phyloP scores from a whole-genome alignment of 176 grass and related monocot genomes.

The Phoenix roebelenii region DNA sequence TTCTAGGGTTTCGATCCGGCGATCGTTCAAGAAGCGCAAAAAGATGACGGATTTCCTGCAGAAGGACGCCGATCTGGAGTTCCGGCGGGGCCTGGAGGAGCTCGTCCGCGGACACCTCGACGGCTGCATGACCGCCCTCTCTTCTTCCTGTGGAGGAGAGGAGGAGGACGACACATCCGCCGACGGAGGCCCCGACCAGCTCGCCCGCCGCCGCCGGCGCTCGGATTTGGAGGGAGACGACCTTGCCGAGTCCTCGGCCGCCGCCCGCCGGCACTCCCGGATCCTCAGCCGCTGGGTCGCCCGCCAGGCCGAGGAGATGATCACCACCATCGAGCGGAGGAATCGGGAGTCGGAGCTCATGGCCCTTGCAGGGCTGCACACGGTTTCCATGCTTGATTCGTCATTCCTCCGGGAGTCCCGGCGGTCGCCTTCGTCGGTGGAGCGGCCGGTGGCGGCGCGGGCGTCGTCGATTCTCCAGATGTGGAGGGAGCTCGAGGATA shows the following conservation, averaged over 20 bases:
- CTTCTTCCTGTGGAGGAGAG: constrained; percentile 4
- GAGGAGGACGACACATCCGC: background rate
- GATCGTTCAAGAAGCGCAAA: too few species aligned
- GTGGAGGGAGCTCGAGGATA: constrained; percentile 18
- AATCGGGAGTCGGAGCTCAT: constrained; percentile 34
- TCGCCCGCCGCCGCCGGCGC: background rate
- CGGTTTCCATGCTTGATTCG: constrained; percentile 36
- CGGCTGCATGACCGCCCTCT: constrained; percentile 14
- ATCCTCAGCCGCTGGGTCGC: constrained; percentile 21
- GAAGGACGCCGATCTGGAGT: constrained; percentile 15
- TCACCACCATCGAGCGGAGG: constrained; percentile 28
- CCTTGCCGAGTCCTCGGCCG: constrained; percentile 6
- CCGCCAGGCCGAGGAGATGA: constrained; percentile 27
- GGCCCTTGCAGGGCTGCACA: constrained; percentile 33
- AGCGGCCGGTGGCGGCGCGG: constrained; percentile 20
- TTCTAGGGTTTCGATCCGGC: background rate
- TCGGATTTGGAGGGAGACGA: background rate
- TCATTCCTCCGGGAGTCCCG: constrained; percentile 29
- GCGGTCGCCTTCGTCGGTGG: constrained; percentile 28
- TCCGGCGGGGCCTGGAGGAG: constrained; percentile 25
- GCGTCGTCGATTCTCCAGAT: constrained; percentile 34
- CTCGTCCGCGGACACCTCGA: constrained; percentile 16
- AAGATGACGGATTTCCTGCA: background rate
- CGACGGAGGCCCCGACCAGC: background rate
- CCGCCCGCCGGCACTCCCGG: constrained; percentile 11